phyloP scores from a whole-genome alignment of 2,329 filamentous ascomycete genomes.

The Fusarium brachygibbosum region DNA sequence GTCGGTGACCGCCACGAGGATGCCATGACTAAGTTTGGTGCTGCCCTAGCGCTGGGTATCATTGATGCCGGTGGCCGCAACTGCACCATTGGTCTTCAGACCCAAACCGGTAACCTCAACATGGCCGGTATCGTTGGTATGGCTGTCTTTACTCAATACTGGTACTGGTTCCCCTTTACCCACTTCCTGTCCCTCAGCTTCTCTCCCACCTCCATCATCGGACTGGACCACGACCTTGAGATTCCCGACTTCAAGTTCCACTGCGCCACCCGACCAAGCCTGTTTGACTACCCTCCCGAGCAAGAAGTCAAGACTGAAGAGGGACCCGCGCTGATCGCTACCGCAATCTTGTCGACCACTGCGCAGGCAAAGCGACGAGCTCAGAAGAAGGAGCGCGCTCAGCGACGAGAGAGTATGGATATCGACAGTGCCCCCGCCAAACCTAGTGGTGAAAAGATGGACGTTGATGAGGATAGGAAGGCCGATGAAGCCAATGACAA shows the following conservation, averaged over 20 bases:
- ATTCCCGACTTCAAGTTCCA: slow-evolving; percentile 96
- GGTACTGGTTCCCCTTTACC: slow-evolving; percentile 99
- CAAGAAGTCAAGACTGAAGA: slow-evolving; percentile 96
- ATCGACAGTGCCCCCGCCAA: slow-evolving; percentile 78
- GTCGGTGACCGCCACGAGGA: slow-evolving; percentile 96
- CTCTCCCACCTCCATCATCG: slow-evolving; percentile 96
- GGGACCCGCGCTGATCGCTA: slow-evolving; percentile 92
- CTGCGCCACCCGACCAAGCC: slow-evolving; percentile 91
- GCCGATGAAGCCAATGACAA: slow-evolving; percentile 69
- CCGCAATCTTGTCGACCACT: slow-evolving; percentile 94
- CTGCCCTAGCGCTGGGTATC: slow-evolving; percentile 92
- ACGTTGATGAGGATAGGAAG: slow-evolving; percentile 77
- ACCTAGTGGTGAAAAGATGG: slow-evolving; percentile 86
- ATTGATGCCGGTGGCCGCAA: slow-evolving; percentile 98
- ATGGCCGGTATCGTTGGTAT: slow-evolving; percentile 98
- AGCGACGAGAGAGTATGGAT: slow-evolving; percentile 94
- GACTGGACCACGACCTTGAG: slow-evolving; percentile 91
- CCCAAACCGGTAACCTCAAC: slow-evolving; percentile 97
- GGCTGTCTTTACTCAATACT: slow-evolving; percentile 98
- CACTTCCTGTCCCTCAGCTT: slow-evolving; percentile 97
- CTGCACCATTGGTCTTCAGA: slow-evolving; percentile 97
- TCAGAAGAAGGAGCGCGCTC: slow-evolving; percentile 92
- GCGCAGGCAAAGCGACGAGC: slow-evolving; percentile 96
- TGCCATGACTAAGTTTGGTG: slow-evolving; percentile 99
- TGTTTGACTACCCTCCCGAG: slow-evolving; percentile 98